Percentiles rank a stretch among this genome's conserved stretches.
These are phyloP conservation scores for Trypanosoma cruzi DNA, from an alignment of 208 protist species.

Conservation along the genomic window DNA sequence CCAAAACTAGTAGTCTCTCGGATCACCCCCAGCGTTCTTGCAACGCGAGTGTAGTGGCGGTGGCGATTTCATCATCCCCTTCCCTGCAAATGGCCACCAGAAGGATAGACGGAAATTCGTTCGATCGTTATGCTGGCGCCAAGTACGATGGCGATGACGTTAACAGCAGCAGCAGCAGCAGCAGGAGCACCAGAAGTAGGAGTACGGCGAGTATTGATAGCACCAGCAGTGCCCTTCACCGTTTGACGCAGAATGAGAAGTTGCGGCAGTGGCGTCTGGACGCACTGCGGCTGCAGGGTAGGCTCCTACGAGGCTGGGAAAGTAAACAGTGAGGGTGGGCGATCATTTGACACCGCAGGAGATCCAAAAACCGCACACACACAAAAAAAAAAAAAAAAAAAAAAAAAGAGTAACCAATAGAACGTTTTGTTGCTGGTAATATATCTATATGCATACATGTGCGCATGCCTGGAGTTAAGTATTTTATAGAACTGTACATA, in stretches of 20 bases:
- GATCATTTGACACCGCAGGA: too few relatives aligned
- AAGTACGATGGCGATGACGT: not conserved
- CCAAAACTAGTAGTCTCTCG: not conserved
- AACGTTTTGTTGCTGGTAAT: too few relatives aligned
- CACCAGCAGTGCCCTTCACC: not conserved
- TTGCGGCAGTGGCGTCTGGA: conserved; percentile 16
- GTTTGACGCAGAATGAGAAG: not conserved
- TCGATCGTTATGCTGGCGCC: not conserved
- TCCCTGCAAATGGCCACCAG: not conserved
- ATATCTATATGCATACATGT: not conserved
- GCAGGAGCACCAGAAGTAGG: not conserved
- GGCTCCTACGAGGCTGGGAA: not conserved
- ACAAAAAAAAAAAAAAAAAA: too few relatives aligned
- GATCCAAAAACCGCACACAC: too few relatives aligned
- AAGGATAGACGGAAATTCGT: not conserved
- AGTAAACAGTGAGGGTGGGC: not conserved
- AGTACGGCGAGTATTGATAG: not conserved
- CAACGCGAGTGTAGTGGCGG: not conserved
- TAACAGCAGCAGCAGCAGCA: too few relatives aligned
- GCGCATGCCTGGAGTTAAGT: too few relatives aligned
- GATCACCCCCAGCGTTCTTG: not conserved
- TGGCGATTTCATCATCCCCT: not conserved
- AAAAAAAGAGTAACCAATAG: too few relatives aligned
- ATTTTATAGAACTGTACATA: too few relatives aligned
- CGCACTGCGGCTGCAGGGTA: not conserved